These are phyloP conservation scores for Hypsizygus ulmarius DNA, from an alignment of 1,284 basidiomycete genomes.

Conservation along the genomic window DNA sequence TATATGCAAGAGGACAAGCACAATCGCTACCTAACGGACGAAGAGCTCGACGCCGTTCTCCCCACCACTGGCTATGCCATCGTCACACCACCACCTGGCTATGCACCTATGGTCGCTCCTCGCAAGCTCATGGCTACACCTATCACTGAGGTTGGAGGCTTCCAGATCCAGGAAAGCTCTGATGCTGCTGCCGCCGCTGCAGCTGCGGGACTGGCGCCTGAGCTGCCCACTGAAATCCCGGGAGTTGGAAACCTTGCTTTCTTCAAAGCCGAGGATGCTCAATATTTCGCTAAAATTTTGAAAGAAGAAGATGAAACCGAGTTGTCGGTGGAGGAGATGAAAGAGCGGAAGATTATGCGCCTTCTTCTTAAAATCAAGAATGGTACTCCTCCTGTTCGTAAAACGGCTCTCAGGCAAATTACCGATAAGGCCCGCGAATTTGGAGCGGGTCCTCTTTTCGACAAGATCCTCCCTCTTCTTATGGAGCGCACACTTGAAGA, in stretches of 20 bases:
- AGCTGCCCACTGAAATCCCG: constrained; percentile 97
- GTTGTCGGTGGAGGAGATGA: constrained; percentile 96
- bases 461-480: constrained; percentile 96
- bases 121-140: constrained; percentile 77
- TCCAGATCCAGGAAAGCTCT: constrained; percentile 94
- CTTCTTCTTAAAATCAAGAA: constrained; percentile 99
- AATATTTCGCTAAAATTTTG: constrained; percentile 96
- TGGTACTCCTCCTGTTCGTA: constrained; percentile 96
- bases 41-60: constrained; percentile 91
- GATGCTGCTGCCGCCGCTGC: constrained; percentile 84
- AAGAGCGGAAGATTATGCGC: constrained; percentile 99
- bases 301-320: constrained; percentile 96
- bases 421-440: constrained; percentile 99
- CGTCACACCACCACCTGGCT: constrained; percentile 92
- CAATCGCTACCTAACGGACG: constrained; percentile 92
- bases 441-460: constrained; percentile 97
- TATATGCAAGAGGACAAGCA: constrained; percentile 89
- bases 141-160: constrained; percentile 76
- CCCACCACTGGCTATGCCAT: constrained; percentile 88
- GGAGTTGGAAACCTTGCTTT: constrained; percentile 97
- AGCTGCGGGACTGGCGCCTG: constrained; percentile 89
- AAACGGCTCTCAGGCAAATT: constrained; percentile 96
- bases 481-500: constrained; percentile 99
- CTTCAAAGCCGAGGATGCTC: constrained; percentile 97
- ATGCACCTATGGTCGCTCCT: constrained; percentile 80